Conservation (phyloP, 805 yeast genomes). For the Sungouiella blattae region DNA sequence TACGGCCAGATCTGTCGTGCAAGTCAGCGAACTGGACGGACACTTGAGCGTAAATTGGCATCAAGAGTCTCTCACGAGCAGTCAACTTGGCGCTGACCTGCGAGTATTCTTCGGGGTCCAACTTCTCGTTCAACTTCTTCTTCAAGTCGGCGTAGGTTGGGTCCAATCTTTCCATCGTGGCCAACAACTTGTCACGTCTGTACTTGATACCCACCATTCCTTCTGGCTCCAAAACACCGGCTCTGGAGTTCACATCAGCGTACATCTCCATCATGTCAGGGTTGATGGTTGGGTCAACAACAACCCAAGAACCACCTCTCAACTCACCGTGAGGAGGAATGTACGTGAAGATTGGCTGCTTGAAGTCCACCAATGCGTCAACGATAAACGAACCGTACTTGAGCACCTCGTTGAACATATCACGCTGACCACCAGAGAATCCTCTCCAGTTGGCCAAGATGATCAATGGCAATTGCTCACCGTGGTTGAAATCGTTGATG, state of each 20-base stretch:
- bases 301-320: slow-evolving; percentile 99
- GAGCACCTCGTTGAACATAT: slow-evolving; percentile 97
- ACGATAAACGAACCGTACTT: slow-evolving; percentile 97
- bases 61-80: slow-evolving; percentile 72
- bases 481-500: slow-evolving; percentile 92
- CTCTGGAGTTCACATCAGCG: slow-evolving; percentile 93
- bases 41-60: slow-evolving; percentile 89
- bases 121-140: slow-evolving; percentile 49
- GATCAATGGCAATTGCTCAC: slow-evolving; percentile 97
- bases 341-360: slow-evolving; percentile 94
- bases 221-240: slow-evolving; percentile 97
- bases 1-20: slow-evolving; percentile 96
- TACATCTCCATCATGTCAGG: slow-evolving; percentile 99
- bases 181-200: slow-evolving; percentile 85
- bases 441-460: slow-evolving; percentile 99
- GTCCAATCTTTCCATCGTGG: slow-evolving; percentile 92
- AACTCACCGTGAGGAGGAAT: slow-evolving; percentile 98
- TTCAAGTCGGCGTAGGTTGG: slow-evolving; percentile 65
- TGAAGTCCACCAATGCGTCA: slow-evolving; percentile 92
- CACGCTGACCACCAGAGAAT: slow-evolving; percentile 99
- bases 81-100: slow-evolving; percentile 61
- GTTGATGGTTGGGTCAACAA: slow-evolving; percentile 97
- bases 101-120: slow-evolving; percentile 64
- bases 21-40: slow-evolving; percentile 96
- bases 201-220: slow-evolving; percentile 99